phyloP scores from a whole-genome alignment of 176 grass and related monocot genomes.

The Lolium rigidum region DNA sequence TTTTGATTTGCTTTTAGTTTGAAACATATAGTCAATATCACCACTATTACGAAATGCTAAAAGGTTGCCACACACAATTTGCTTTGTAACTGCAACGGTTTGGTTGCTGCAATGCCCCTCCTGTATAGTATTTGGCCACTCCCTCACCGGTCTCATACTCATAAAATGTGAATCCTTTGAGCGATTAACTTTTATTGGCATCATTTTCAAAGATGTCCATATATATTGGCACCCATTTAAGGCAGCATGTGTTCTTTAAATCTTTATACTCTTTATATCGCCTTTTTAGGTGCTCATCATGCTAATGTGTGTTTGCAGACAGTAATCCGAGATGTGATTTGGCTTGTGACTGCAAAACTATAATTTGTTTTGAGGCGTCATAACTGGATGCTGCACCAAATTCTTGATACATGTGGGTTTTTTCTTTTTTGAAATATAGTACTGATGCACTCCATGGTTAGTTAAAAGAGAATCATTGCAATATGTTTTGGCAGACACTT shows the following conservation, averaged over 20 bases:
- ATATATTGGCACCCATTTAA: not conserved
- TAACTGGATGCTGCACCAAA: not conserved
- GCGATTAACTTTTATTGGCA: not conserved
- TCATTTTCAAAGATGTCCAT: not conserved
- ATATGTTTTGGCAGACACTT: not conserved
- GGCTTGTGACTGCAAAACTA: not conserved
- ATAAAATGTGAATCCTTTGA: not conserved
- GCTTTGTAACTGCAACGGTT: not conserved
- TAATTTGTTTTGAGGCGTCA: not conserved
- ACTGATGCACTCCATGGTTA: not conserved
- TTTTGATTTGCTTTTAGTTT: not conserved
- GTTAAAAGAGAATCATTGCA: not conserved
- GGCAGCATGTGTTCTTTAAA: constrained; percentile 2
- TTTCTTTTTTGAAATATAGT: not conserved
- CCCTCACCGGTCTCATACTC: not conserved
- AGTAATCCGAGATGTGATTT: not conserved
- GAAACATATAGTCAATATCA: constrained; percentile 15
- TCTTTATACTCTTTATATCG: not conserved
- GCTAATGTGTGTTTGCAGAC: not conserved
- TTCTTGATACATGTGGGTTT: not conserved
- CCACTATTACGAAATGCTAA: constrained; percentile 1
- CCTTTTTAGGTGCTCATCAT: not conserved
- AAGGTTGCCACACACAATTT: not conserved
- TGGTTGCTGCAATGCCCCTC: constrained; percentile 4
- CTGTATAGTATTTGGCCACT: not conserved